phyloP scores from a whole-genome alignment of 2,329 filamentous ascomycete genomes.

The Talaromyces sp. region DNA sequence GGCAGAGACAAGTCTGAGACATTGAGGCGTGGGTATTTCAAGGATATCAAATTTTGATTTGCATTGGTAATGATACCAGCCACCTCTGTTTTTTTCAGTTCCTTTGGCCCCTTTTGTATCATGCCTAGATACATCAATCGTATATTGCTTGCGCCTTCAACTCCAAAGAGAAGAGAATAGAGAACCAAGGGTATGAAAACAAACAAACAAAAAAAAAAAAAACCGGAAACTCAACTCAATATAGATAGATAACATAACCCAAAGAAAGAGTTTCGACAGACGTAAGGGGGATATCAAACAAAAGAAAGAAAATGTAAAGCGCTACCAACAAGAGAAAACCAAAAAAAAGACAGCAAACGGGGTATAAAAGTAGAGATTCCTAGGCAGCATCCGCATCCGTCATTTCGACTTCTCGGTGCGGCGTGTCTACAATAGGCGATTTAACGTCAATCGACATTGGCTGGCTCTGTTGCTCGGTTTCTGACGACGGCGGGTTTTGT shows the following conservation, averaged over 20 bases:
- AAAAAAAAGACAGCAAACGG: not conserved
- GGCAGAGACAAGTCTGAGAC: too few species aligned
- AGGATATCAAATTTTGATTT: too few species aligned
- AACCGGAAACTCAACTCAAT: not conserved
- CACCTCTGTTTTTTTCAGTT: not conserved
- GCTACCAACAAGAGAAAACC: not conserved
- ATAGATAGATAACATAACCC: not conserved
- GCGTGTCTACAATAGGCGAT: conserved; percentile 4
- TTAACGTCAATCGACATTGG: conserved; percentile 6
- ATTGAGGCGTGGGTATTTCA: too few species aligned
- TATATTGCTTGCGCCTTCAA: not conserved
- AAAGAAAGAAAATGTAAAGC: not conserved
- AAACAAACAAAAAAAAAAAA: not conserved
- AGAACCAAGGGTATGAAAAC: not conserved
- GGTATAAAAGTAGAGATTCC: not conserved
- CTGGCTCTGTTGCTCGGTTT: not conserved
- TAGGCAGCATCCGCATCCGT: conserved; percentile 3
- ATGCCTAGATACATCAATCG: not conserved
- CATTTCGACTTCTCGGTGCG: conserved; percentile 10
- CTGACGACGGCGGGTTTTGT: conserved; percentile 17
- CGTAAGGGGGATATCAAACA: not conserved
- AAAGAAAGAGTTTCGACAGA: not conserved
- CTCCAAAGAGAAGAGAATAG: not conserved
- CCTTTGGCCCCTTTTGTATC: not conserved
- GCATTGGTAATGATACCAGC: not conserved